Conservation (phyloP, 352 stramenopile species). For the Globisporangium barbulae region DNA sequence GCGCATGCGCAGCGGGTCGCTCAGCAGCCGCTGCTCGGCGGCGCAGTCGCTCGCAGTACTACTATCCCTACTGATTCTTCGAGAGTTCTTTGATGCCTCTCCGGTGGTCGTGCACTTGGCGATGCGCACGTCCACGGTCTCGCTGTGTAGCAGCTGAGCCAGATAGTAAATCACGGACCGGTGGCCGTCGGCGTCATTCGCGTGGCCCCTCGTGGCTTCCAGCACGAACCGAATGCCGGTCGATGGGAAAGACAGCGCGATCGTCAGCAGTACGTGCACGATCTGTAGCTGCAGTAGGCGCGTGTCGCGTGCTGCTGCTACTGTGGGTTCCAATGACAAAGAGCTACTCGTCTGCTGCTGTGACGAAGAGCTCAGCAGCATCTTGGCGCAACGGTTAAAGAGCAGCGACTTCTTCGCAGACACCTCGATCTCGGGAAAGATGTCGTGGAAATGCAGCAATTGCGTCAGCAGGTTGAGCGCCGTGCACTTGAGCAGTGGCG, state of each 20-base stretch:
- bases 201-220: constrained; percentile 54
- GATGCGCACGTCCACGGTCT: constrained; percentile 55
- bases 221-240: constrained; percentile 67
- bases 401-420: constrained; percentile 54
- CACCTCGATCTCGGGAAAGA: constrained; percentile 37
- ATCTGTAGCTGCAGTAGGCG: constrained; percentile 51
- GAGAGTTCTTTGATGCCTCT: no score
- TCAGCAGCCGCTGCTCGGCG: constrained; percentile 21
- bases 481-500: constrained; percentile 28
- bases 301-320: constrained; percentile 13
- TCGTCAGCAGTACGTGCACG: constrained; percentile 52
- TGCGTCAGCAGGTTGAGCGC: constrained; percentile 39
- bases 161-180: constrained; percentile 65
- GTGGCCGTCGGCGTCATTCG: constrained; percentile 44
- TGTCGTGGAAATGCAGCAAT: constrained; percentile 36
- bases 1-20: constrained; percentile 24
- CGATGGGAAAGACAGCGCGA: constrained; percentile 53
- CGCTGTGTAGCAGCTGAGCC: constrained; percentile 48
- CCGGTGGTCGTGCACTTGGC: constrained; percentile 7
- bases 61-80: not conserved
- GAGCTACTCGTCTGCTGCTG: constrained; percentile 5
- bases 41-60: constrained; percentile 13
- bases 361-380: constrained; percentile 26
- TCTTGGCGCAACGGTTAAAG: constrained; percentile 70
- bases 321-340: not conserved